Evolutionary conservation across 2,329 filamentous ascomycete species (phyloP).

Genomic region (Aureobasidium sp.): DNA sequence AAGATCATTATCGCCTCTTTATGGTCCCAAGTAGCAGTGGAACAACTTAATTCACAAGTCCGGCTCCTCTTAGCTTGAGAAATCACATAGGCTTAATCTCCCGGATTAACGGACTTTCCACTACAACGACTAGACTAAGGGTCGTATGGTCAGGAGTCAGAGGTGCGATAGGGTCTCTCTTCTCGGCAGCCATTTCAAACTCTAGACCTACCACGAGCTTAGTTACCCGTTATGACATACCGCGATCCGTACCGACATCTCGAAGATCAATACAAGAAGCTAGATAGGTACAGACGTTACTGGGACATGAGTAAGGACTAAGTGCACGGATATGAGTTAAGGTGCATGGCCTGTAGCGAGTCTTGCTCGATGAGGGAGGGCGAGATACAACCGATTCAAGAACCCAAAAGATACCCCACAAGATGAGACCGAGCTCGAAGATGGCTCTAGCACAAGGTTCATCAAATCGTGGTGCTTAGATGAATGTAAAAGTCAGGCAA

Average conservation of each 20-base stretch:
- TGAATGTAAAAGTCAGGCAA: neutral
- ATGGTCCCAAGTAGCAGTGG: neutral
- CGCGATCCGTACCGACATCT: neutral
- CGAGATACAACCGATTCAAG: too few relatives aligned
- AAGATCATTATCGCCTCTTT: neutral
- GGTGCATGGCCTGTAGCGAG: neutral
- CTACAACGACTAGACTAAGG: neutral
- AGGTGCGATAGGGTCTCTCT: neutral
- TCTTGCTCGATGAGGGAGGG: too few relatives aligned
- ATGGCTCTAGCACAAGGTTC: too few relatives aligned
- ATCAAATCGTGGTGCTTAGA: neutral
- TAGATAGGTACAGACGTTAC: neutral
- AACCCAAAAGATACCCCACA: too few relatives aligned
- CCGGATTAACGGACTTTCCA: neutral
- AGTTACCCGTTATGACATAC: neutral
- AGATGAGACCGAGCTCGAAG: too few relatives aligned
- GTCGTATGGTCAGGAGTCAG: neutral
- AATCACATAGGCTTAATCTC: neutral
- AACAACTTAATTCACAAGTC: neutral
- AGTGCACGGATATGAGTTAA: neutral
- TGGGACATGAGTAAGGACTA: neutral
- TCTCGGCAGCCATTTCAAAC: neutral
- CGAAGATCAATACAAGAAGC: neutral
- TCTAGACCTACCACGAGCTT: neutral
- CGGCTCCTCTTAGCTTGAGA: neutral